Evolutionary conservation across 1,284 basidiomycete genomes (phyloP), one percentile per base, ranked within the genome.

Genomic region (Rhizoctonia solani): DNA sequence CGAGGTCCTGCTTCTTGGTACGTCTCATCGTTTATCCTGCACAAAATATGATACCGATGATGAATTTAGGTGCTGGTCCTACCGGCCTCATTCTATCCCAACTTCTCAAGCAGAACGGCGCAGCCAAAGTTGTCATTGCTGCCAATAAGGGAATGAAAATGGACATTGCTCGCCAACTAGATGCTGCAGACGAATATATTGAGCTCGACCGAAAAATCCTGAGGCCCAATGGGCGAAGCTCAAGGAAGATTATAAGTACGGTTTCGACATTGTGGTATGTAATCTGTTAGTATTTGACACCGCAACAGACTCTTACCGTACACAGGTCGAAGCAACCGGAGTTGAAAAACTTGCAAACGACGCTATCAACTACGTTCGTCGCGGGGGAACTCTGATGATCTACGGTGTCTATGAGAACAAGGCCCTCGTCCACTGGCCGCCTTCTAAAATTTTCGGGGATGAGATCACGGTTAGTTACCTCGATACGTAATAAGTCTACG

Each of bases 91-190:
- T 94, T 71, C 83, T 95, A 50, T 88, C 92, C 1, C 92, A 95
- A 76, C 82, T 95, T 53, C 79, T 94, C 72, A 94, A 92, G 79
- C 79, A 90, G 46, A 93, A 92, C 72, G 92, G 92, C 58, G 92
- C 92, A 21, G 77, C 82, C 37, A 84, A 82, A 69, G 85, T 93
- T 49, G 87, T 89, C 44, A 85, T 93, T 66, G 90, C 88, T 8
- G 90, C 92, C 47, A 92, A 93, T 78, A 88, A 90, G 77, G 89
- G 91, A 66, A 86, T 92, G 76, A 95, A 95, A 81, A 93, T 87
- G 79, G 83, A 90, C 69, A 82, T 93, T 59, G 92, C 92, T 19
- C 85, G 85, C 74, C 77, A 90, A 71, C 82, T 94, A 30, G 82
- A 87, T 8, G 89, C 87, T 5, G 91, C 81, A 11, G 90, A 94